These are phyloP conservation scores for Penicillium bovifimosum DNA, from an alignment of 495 filamentous ascomycete genomes.

Conservation along the genomic window DNA sequence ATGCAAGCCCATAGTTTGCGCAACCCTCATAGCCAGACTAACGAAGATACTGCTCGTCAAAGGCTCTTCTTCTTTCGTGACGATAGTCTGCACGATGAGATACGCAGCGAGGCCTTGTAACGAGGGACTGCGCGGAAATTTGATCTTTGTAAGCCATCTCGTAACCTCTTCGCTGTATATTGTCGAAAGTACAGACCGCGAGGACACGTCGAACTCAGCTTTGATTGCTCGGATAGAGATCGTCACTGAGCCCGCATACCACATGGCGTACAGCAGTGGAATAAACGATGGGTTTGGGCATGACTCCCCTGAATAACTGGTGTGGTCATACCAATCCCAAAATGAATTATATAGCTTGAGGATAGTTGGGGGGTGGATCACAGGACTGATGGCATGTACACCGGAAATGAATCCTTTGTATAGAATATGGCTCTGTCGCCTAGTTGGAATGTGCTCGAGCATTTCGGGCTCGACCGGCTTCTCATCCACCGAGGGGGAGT, in stretches of 20 bases:
- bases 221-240: constrained; percentile 41
- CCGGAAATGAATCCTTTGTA: constrained; percentile 47
- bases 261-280: constrained; percentile 43
- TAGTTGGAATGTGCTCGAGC: constrained; percentile 41
- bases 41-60: constrained; percentile 44
- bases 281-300: constrained; percentile 42
- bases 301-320: constrained; percentile 39
- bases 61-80: constrained; percentile 45
- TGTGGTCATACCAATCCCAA: constrained; percentile 47
- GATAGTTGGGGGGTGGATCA: constrained; percentile 41
- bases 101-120: constrained; percentile 42
- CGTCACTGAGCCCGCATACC: constrained; percentile 45
- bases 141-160: constrained; percentile 39
- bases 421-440: constrained; percentile 43
- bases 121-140: constrained; percentile 44
- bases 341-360: constrained; percentile 40
- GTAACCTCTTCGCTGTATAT: constrained; percentile 39
- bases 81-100: constrained; percentile 42
- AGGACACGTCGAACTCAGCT: constrained; percentile 36
- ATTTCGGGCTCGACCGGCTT: constrained; percentile 39
- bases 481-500: constrained; percentile 33
- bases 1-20: constrained; percentile 68
- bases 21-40: constrained; percentile 58
- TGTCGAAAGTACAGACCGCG: constrained; percentile 35
- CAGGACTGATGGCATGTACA: constrained; percentile 42